phyloP scores from a whole-genome alignment of 805 yeast genomes.

The Candida chauliodis region DNA sequence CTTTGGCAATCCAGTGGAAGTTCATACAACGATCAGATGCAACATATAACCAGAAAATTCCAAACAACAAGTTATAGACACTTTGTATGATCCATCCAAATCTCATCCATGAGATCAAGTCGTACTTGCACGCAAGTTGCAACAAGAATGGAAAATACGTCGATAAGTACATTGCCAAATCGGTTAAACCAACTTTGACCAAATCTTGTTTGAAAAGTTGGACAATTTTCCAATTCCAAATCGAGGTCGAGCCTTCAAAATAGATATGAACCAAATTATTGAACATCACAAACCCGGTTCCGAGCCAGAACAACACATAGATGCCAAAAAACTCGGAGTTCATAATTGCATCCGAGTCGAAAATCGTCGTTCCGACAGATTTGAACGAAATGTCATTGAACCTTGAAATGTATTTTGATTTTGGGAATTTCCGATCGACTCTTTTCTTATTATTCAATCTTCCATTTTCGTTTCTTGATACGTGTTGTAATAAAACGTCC shows the following conservation, averaged over 20 bases:
- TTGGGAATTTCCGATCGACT: conserved; percentile 3
- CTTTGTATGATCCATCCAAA: conserved; percentile 65
- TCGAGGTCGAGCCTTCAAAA: conserved; percentile 37
- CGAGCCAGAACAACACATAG: conserved; percentile 76
- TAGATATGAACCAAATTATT: conserved; percentile 55
- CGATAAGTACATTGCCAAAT: conserved; percentile 66
- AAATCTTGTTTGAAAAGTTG: conserved; percentile 58
- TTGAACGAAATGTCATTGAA: conserved; percentile 53
- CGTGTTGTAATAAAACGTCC: conserved; percentile 5
- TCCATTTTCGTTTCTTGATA: conserved; percentile 6
- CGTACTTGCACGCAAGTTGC: conserved; percentile 51
- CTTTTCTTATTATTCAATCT: conserved; percentile 8
- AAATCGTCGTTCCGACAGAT: conserved; percentile 40
- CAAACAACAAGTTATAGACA: conserved; percentile 49
- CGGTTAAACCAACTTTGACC: conserved; percentile 66
- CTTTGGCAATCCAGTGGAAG: conserved; percentile 88
- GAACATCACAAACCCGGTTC: conserved; percentile 51
- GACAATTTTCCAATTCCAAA: conserved; percentile 53
- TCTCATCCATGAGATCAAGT: conserved; percentile 54
- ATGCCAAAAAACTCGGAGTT: conserved; percentile 68
- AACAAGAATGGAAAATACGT: conserved; percentile 58
- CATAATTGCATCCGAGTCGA: conserved; percentile 47
- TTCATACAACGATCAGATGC: conserved; percentile 45
- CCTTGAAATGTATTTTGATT: conserved; percentile 34
- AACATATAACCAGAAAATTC: conserved; percentile 51